phyloP scores from a whole-genome alignment of 139 green algal species.

The Dunaliella primolecta region DNA sequence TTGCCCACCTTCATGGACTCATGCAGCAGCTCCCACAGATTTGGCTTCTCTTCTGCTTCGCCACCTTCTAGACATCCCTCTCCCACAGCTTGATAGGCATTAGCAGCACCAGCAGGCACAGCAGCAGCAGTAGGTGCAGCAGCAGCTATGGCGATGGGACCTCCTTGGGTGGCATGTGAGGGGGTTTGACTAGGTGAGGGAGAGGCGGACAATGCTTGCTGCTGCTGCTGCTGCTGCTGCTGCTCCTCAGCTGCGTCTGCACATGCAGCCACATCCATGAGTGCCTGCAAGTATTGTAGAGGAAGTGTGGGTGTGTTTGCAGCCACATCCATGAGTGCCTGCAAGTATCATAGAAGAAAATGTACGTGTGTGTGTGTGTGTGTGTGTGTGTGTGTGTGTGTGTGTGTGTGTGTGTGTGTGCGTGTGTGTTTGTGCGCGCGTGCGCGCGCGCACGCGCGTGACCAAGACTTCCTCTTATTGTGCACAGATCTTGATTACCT shows the following conservation, averaged over 20 bases:
- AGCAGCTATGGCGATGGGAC: too few species aligned
- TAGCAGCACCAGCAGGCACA: too few species aligned
- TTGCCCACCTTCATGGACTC: constrained; percentile 20
- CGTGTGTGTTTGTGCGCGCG: too few species aligned
- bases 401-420: too few species aligned
- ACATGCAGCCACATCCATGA: not conserved
- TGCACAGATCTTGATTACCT: too few species aligned
- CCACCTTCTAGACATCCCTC: not conserved
- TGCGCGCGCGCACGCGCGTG: too few species aligned
- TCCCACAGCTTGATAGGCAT: too few species aligned
- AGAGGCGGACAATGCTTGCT: too few species aligned
- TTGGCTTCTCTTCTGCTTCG: not conserved
- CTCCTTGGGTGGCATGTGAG: not conserved
- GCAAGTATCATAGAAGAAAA: not conserved
- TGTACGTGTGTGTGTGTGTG: not conserved
- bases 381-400: not conserved
- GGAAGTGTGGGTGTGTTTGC: not conserved
- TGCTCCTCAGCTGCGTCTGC: not conserved
- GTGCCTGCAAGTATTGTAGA: not conserved
- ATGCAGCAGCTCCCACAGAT: constrained; percentile 27
- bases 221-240: not conserved
- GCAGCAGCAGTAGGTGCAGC: not conserved
- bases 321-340: not conserved
- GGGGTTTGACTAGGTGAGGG: not conserved
- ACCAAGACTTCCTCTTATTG: too few species aligned